Percentiles rank a stretch among this genome's conserved stretches.
Evolutionary conservation across 495 filamentous ascomycete genomes (phyloP).

Genomic region (Neurospora sp.): DNA sequence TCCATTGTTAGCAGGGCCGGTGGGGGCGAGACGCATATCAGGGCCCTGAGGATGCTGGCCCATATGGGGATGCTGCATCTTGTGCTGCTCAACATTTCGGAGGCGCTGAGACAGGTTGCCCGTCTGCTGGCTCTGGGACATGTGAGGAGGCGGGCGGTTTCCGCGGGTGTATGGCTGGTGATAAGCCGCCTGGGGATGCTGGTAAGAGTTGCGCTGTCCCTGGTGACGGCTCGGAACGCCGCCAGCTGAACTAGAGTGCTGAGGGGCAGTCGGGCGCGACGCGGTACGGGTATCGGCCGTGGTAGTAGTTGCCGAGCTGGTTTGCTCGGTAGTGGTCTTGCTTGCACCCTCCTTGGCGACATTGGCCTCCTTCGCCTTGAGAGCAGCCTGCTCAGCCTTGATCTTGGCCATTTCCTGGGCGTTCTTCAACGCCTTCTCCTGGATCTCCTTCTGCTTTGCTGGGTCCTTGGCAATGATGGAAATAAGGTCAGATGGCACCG

Average conservation of each 20-base stretch:
- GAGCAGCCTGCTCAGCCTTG: constrained; percentile 26
- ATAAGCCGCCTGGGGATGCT: constrained; percentile 15
- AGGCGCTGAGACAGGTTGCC: constrained; percentile 34
- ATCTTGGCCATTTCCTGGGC: constrained; percentile 45
- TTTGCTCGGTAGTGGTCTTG: constrained; percentile 21
- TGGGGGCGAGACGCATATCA: constrained; percentile 41
- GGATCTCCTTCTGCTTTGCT: constrained; percentile 81
- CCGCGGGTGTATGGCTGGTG: constrained; percentile 21
- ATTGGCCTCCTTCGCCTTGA: constrained; percentile 30
- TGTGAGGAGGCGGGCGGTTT: constrained; percentile 28
- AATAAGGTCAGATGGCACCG: constrained; percentile 84
- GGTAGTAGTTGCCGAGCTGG: constrained; percentile 13
- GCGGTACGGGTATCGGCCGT: constrained; percentile 18
- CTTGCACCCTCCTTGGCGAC: constrained; percentile 24
- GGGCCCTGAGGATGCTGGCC: constrained; percentile 25
- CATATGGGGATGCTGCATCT: constrained; percentile 28
- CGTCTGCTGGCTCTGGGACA: constrained; percentile 22
- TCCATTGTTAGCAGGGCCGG: constrained; percentile 39
- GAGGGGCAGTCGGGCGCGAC: constrained; percentile 19
- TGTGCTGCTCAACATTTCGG: constrained; percentile 34
- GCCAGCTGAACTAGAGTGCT: constrained; percentile 22
- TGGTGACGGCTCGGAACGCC: constrained; percentile 26
- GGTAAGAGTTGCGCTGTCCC: constrained; percentile 19
- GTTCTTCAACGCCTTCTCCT: constrained; percentile 68
- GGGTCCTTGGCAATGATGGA: constrained; percentile 94